phyloP scores from a whole-genome alignment of 1,139 yeast species.

The Dujonia santamariae region DNA sequence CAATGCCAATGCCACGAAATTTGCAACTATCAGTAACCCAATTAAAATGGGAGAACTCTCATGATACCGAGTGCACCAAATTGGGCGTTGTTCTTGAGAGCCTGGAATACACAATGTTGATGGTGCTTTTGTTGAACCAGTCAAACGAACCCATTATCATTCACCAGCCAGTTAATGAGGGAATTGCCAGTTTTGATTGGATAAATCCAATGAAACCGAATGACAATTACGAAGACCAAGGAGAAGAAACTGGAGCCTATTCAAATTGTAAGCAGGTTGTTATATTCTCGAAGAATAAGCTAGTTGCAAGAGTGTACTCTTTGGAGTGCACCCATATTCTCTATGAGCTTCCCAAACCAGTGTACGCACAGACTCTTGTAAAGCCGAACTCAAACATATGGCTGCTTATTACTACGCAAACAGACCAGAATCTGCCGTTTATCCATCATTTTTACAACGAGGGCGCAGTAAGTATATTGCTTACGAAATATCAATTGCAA shows the following conservation, averaged over 20 bases:
- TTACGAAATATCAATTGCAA: conserved; percentile 22
- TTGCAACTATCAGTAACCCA: conserved; percentile 11
- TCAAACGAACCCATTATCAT: conserved; percentile 26
- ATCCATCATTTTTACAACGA: conserved; percentile 33
- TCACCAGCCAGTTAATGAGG: conserved; percentile 25
- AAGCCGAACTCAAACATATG: conserved; percentile 23
- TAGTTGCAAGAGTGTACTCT: conserved; percentile 35
- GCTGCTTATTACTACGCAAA: conserved; percentile 25
- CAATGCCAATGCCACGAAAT: not conserved
- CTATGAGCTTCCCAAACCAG: conserved; percentile 32
- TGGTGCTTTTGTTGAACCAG: conserved; percentile 22
- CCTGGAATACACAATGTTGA: conserved; percentile 11
- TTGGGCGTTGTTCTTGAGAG: conserved; percentile 25
- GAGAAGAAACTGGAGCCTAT: conserved; percentile 20
- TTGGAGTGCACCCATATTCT: conserved; percentile 35
- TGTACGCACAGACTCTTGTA: conserved; percentile 13
- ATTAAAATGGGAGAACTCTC: conserved; percentile 26
- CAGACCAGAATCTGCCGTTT: conserved; percentile 16
- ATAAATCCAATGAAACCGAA: conserved; percentile 31
- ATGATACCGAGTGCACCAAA: conserved; percentile 17
- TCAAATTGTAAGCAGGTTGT: conserved; percentile 32
- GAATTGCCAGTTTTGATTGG: conserved; percentile 35
- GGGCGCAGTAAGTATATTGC: conserved; percentile 29
- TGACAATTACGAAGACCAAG: conserved; percentile 6
- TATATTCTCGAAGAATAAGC: conserved; percentile 24